Evolutionary conservation across 108 stramenopile species (phyloP).

Genomic region (Poteriospumella lacustris): DNA sequence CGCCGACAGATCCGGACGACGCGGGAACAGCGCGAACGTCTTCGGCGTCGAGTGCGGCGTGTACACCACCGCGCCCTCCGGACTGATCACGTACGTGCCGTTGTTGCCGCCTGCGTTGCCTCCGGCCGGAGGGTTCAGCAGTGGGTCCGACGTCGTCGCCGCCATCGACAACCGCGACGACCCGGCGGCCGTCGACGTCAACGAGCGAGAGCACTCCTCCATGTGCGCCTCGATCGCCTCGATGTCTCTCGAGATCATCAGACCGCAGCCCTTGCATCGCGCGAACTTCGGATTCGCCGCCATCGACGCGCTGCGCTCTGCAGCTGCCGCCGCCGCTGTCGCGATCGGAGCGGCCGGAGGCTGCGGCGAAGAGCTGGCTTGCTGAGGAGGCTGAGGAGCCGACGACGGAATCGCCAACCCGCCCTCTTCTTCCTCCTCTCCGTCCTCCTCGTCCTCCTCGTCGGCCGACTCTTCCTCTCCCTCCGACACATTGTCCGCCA

Average conservation of each 20-base stretch:
- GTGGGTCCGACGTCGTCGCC: not conserved
- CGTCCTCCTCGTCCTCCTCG: not conserved
- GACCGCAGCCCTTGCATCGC: conserved; percentile 34
- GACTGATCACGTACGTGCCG: not conserved
- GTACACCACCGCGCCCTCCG: not conserved
- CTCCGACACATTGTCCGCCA: not conserved
- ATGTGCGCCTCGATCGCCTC: conserved; percentile 36
- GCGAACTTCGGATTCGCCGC: conserved; percentile 26
- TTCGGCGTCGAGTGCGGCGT: not conserved
- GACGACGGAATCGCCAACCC: not conserved
- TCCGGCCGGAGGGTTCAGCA: too few relatives aligned
- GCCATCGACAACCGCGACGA: not conserved
- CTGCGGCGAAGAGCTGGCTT: too few relatives aligned
- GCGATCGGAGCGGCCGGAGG: too few relatives aligned
- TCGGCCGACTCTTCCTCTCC: not conserved
- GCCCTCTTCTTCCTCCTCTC: not conserved
- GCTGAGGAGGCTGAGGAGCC: not conserved
- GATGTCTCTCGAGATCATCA: conserved; percentile 24
- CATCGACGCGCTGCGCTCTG: not conserved
- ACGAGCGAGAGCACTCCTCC: conserved; percentile 12
- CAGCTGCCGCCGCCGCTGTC: too few relatives aligned
- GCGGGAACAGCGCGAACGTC: not conserved
- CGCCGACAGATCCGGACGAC: not conserved
- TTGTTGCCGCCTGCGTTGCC: too few relatives aligned
- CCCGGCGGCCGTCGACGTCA: not conserved